Conservation (phyloP, 768 basidiomycete species). For the Mycena indigotica region DNA sequence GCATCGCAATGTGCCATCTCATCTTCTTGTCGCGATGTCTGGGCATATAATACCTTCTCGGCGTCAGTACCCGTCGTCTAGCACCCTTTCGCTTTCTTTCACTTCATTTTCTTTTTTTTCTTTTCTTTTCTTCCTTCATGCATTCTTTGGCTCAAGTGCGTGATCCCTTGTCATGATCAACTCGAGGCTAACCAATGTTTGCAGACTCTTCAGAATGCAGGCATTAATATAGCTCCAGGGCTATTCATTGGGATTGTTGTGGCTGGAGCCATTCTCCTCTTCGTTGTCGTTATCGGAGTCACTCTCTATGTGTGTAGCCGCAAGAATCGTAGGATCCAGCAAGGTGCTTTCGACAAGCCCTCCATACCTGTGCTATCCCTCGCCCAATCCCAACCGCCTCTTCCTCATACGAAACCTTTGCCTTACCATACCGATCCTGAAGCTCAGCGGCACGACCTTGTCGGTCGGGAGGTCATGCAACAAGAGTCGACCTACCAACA, state of each 20-base stretch:
- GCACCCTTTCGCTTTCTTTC: conserved; percentile 7
- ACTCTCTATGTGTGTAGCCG: conserved; percentile 16
- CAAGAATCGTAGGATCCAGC: conserved; percentile 15
- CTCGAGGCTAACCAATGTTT: no score
- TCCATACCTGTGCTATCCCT: conserved; percentile 8
- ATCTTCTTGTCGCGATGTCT: conserved; percentile 11
- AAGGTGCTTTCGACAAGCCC: conserved; percentile 18
- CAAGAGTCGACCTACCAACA: conserved; percentile 20
- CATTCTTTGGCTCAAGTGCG: conserved; percentile 20
- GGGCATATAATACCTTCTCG: conserved; percentile 3
- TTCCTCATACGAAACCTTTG: conserved; percentile 5
- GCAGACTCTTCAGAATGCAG: conserved; percentile 12
- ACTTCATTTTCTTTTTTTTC: background rate
- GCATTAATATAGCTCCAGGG: conserved; percentile 16
- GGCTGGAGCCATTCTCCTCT: conserved; percentile 11
- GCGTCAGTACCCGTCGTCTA: conserved; percentile 8
- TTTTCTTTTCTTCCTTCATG: background rate
- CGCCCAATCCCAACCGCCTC: conserved; percentile 16
- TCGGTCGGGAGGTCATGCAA: conserved; percentile 17
- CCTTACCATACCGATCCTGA: conserved; percentile 12
- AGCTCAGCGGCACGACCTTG: conserved; percentile 12
- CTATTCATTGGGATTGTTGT: conserved; percentile 16
- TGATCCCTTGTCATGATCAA: conserved; percentile 2
- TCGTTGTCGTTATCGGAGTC: conserved; percentile 6
- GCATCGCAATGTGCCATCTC: conserved; percentile 5